phyloP scores from a whole-genome alignment of 2,329 filamentous ascomycete species.

The Neonectria punicea region DNA sequence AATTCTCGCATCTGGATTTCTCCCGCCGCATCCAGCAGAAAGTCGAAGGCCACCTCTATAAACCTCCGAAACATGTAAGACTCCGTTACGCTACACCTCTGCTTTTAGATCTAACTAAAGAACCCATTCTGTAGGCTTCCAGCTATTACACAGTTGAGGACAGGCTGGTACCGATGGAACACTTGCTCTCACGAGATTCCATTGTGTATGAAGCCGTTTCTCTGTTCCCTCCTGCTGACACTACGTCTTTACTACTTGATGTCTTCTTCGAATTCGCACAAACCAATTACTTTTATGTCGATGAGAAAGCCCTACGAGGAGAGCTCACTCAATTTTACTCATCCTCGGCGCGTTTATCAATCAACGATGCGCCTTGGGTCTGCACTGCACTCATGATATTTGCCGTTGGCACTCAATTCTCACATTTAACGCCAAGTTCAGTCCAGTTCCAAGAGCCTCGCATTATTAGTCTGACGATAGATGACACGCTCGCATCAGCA shows the following conservation, averaged over 20 bases:
- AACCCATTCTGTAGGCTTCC: constrained; percentile 6
- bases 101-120: neutral
- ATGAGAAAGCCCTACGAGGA: constrained; percentile 31
- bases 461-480: constrained; percentile 27
- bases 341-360: neutral
- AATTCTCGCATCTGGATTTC: constrained; percentile 31
- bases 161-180: constrained; percentile 5
- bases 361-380: constrained; percentile 31
- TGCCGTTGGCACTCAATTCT: constrained; percentile 36
- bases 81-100: neutral
- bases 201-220: constrained; percentile 30
- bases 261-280: constrained; percentile 38
- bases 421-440: constrained; percentile 24
- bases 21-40: constrained; percentile 25
- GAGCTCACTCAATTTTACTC: constrained; percentile 32
- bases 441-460: neutral
- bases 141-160: constrained; percentile 4
- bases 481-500: constrained; percentile 25
- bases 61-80: constrained; percentile 15
- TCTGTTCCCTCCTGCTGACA: constrained; percentile 28
- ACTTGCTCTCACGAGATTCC: constrained; percentile 16
- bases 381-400: constrained; percentile 38
- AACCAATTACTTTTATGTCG: constrained; percentile 40
- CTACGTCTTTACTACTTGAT: constrained; percentile 27
- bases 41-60: constrained; percentile 14